A percentile compares a stretch with the other conserved stretches of the same genome.
Conservation (phyloP, 106 monocot genomes). For the Cymbidium sinense region DNA sequence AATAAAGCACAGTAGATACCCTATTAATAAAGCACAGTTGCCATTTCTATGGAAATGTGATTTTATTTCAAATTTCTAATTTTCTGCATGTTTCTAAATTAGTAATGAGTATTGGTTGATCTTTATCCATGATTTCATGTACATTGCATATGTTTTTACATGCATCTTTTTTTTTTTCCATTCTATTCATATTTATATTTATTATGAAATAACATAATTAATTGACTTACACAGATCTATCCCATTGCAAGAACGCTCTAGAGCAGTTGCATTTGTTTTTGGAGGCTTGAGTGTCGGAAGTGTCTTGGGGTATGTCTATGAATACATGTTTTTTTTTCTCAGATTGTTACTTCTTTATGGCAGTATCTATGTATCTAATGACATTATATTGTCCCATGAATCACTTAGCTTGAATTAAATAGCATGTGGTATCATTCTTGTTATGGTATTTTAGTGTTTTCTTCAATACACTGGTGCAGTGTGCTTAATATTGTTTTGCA, state of each 20-base stretch:
- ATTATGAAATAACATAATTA: background rate
- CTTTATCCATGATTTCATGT: no score
- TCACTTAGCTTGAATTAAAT: no score
- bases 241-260: constrained; percentile 85
- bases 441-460: background rate
- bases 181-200: background rate
- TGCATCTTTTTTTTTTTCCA: no score
- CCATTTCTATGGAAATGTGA: no score
- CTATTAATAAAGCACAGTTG: no score
- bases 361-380: background rate
- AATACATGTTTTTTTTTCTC: background rate
- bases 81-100: no score
- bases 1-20: no score
- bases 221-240: constrained; percentile 52
- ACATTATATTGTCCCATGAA: no score
- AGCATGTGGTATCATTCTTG: background rate
- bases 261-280: constrained; percentile 97
- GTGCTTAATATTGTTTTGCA: background rate
- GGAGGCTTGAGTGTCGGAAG: constrained; percentile 96
- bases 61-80: no score
- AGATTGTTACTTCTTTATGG: background rate
- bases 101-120: no score
- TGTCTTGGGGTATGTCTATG: constrained; percentile 60
- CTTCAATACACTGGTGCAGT: background rate
- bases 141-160: background rate